Evolutionary conservation across 2,329 filamentous ascomycete species (phyloP), one percentile per base, ranked within the genome.

Genomic region (Ceratocystis colombiana): DNA sequence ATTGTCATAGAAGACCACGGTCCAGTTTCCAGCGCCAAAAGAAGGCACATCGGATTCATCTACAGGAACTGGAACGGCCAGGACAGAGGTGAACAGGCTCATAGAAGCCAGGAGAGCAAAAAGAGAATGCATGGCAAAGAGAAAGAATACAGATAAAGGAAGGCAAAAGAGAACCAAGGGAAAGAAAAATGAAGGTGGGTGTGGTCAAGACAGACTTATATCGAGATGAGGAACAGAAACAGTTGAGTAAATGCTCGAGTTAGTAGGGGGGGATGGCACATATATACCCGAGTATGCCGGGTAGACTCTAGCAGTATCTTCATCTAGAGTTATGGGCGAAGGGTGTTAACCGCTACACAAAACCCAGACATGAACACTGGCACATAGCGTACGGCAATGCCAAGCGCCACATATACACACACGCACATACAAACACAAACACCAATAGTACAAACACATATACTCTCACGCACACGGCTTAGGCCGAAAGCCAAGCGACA

Each of bases 1-100:
- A 69, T 74, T 70, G 59, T 74, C 72, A 65, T 72, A 71, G 66
- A 74, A 74, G 67, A 73, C 67, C 45, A 68, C 67, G 17, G 65
- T 67, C 3, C 64, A 68, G 57, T 63, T 59, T 37, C 57, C 7
- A 28, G 53, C 53, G 10, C 17, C 45, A 59, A 59, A 37, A 64
- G 61, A 30, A 10, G 30, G 22, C 20, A 30, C 12, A n/a, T n/a
- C 4, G 48, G 30, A 28, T 17, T 41, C 41, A 6, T 63, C 46
- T 41, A 33, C 22, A 5, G 46, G 63, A 22, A 57, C 25, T 25
- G 48, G 46, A 15, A 44, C 48, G 30, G 48, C 46, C 30, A 64
- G 37, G 15, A 48, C 46, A 22, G 28, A 46, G 41, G 8, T 28
- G 12, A 63, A 25, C 37, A 63, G 41, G 33, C 41, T 44, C 17